A percentile compares a stretch with the other conserved stretches of the same genome.
Evolutionary conservation across 2,329 filamentous ascomycete genomes (phyloP).

Genomic region (Cytospora piceae): DNA sequence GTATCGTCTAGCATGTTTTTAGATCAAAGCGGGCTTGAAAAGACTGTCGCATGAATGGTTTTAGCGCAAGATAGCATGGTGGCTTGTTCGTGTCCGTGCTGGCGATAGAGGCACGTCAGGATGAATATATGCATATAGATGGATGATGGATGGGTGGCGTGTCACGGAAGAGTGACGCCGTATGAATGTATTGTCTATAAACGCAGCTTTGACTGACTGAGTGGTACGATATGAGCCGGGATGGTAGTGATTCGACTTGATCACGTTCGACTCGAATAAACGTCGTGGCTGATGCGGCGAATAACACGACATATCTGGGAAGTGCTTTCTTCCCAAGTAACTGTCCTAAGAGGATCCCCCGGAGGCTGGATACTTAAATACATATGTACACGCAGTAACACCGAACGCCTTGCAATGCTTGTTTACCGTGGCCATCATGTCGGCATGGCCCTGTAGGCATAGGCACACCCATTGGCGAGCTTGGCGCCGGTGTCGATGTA

Average conservation of each 20-base stretch:
- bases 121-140: constrained; percentile 17
- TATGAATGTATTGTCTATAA: neutral
- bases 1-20: neutral
- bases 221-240: neutral
- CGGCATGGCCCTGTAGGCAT: constrained; percentile 60
- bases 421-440: constrained; percentile 35
- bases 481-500: constrained; percentile 60
- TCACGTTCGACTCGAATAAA: neutral
- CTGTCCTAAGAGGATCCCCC: neutral
- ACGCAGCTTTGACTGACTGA: neutral
- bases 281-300: neutral
- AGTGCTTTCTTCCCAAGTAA: neutral
- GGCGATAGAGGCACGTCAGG: neutral
- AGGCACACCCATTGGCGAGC: constrained; percentile 65
- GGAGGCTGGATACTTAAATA: neutral
- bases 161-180: constrained; percentile 6
- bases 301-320: neutral
- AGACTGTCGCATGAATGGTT: neutral
- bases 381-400: neutral
- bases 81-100: neutral
- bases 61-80: neutral
- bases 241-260: neutral
- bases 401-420: constrained; percentile 12
- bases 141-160: neutral
- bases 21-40: neutral